These are phyloP conservation scores for Chenopodium quinoa DNA, from an alignment of 148 eudicot species.

Conservation along the genomic window DNA sequence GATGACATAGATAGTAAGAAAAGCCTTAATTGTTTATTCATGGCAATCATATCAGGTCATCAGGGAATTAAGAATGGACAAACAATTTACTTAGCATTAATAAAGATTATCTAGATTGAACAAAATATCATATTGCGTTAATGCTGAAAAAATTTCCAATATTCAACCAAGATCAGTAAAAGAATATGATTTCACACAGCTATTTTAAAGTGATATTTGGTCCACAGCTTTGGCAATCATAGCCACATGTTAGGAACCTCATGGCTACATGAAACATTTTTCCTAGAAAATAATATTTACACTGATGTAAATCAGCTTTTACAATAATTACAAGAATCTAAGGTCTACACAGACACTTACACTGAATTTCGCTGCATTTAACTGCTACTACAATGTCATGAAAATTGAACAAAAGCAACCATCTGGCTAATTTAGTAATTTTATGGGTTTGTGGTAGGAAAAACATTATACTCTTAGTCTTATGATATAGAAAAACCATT, in stretches of 20 bases:
- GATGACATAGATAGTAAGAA: background rate
- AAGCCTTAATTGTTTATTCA: background rate
- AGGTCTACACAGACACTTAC: background rate
- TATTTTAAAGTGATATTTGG: background rate
- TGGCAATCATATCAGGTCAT: background rate
- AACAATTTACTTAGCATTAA: background rate
- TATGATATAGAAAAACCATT: background rate
- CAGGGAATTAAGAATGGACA: background rate
- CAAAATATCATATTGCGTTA: background rate
- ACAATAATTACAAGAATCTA: background rate
- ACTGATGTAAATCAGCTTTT: background rate
- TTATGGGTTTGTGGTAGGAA: background rate
- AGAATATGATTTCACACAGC: background rate
- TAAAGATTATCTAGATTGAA: background rate
- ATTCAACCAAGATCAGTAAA: background rate
- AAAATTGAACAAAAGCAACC: background rate
- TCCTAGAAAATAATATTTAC: background rate
- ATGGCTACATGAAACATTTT: background rate
- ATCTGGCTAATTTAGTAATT: background rate
- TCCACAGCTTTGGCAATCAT: background rate
- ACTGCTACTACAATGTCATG: background rate
- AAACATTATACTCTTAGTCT: background rate
- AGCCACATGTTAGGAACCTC: background rate
- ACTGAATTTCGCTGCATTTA: background rate
- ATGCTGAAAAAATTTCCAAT: no score